Conservation (phyloP, 768 basidiomycete species). For the Hortiboletus flavorubellus region DNA sequence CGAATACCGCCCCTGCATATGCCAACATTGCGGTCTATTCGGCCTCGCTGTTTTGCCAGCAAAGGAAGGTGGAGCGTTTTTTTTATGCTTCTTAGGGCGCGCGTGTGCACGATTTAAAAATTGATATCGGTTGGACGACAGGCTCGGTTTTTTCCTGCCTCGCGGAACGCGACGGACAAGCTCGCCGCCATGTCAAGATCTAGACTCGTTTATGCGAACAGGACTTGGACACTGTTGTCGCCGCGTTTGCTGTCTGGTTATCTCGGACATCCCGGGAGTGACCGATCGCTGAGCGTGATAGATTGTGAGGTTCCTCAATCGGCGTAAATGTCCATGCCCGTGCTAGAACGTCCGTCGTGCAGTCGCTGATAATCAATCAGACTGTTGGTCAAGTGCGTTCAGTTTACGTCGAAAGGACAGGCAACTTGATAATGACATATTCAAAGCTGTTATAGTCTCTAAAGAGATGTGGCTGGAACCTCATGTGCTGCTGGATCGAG, state of each 20-base stretch:
- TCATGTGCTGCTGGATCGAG: conserved; percentile 3
- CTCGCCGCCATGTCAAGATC: background rate
- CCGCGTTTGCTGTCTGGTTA: background rate
- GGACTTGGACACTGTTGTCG: background rate
- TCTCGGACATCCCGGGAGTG: background rate
- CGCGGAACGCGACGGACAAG: background rate
- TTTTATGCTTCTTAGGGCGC: background rate
- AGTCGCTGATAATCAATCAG: conserved; percentile 7
- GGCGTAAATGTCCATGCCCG: conserved; percentile 4
- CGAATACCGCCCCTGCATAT: conserved; percentile 1
- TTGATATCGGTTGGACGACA: conserved; percentile 1
- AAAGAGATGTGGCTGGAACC: background rate
- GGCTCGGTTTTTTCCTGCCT: conserved; percentile 1
- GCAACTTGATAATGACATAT: conserved; percentile 8
- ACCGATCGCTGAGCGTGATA: conserved; percentile 6
- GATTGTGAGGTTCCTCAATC: background rate
- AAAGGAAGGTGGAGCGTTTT: conserved; percentile 13
- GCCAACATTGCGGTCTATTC: background rate
- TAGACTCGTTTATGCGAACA: background rate
- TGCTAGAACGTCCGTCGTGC: background rate
- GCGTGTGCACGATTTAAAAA: background rate
- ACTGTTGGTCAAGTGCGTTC: conserved; percentile 6
- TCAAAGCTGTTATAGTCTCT: background rate
- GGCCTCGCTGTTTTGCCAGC: conserved; percentile 1
- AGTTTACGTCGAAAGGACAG: conserved; percentile 20